Percentiles rank a stretch among this genome's conserved stretches.
These are phyloP conservation scores for Vicia villosa DNA, from an alignment of 306 rosid species.

Conservation along the genomic window DNA sequence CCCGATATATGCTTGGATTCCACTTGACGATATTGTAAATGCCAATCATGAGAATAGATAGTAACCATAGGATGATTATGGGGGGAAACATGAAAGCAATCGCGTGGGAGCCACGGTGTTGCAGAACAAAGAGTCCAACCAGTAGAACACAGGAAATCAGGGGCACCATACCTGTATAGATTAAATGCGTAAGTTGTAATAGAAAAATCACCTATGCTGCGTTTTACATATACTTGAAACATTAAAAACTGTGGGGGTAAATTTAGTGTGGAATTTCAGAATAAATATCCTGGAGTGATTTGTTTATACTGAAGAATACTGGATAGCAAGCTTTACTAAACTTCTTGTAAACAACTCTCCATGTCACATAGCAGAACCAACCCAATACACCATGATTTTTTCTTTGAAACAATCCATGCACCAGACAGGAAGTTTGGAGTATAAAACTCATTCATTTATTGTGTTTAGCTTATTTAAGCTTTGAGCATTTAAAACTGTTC, in stretches of 20 bases:
- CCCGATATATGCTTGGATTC: slow-evolving; percentile 75
- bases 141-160: slow-evolving; percentile 64
- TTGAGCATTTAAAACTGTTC: slow-evolving; percentile 16
- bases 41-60: slow-evolving; percentile 63
- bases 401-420: slow-evolving; percentile 22
- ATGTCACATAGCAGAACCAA: slow-evolving; percentile 24
- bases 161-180: slow-evolving; percentile 59
- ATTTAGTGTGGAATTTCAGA: slow-evolving; percentile 14
- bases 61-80: slow-evolving; percentile 70
- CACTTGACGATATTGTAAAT: slow-evolving; percentile 74
- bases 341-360: slow-evolving; percentile 26
- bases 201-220: slow-evolving; percentile 25
- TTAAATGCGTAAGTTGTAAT: slow-evolving; percentile 30
- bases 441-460: neutral
- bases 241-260: neutral
- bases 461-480: slow-evolving; percentile 22
- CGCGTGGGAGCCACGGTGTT: slow-evolving; percentile 81
- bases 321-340: slow-evolving; percentile 27
- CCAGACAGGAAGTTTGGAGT: slow-evolving; percentile 27
- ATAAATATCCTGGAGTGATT: slow-evolving; percentile 4
- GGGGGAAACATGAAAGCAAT: slow-evolving; percentile 79
- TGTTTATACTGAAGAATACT: slow-evolving; percentile 9
- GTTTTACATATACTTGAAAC: slow-evolving; percentile 1
- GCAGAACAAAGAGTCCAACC: slow-evolving; percentile 70
- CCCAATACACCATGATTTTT: slow-evolving; percentile 17